These are phyloP conservation scores for Sambucus nigra DNA, from an alignment of 129 eudicot species.

Conservation along the genomic window DNA sequence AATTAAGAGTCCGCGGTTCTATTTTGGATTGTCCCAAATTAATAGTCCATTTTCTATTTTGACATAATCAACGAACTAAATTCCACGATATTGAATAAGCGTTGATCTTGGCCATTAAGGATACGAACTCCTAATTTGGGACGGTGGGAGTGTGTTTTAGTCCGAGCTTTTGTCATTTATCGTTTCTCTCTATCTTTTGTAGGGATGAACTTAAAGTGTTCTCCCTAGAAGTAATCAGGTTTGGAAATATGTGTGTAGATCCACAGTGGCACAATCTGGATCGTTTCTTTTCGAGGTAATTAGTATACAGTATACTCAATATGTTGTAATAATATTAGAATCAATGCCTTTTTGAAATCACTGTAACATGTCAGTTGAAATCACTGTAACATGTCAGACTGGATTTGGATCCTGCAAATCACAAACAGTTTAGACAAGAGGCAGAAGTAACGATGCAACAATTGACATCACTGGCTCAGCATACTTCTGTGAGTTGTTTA, in stretches of 20 bases:
- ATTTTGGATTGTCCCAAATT: too few species aligned
- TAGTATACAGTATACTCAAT: conserved; percentile 7
- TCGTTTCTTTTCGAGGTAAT: conserved; percentile 83
- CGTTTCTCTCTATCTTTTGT: conserved; percentile 8
- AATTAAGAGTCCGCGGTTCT: too few species aligned
- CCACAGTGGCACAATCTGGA: conserved; percentile 99
- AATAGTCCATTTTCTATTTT: too few species aligned
- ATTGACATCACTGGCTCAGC: conserved; percentile 57
- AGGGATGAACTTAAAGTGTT: conserved; percentile 75
- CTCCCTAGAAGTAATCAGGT: conserved; percentile 74
- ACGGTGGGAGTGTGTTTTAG: too few species aligned
- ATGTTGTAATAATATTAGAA: conserved; percentile 3
- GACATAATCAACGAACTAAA: too few species aligned
- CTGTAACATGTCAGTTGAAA: too few species aligned
- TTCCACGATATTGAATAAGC: too few species aligned
- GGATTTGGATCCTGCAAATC: conserved; percentile 48
- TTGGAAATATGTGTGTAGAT: conserved; percentile 94
- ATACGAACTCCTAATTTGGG: too few species aligned
- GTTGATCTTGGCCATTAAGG: too few species aligned
- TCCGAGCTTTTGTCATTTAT: background rate
- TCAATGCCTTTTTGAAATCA: conserved; percentile 7
- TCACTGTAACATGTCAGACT: conserved; percentile 51
- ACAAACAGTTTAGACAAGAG: conserved; percentile 46
- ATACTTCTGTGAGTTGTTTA: conserved; percentile 68
- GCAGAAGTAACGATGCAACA: conserved; percentile 57